A percentile compares a stretch with the other conserved stretches of the same genome.
Conservation (phyloP, 192 early-diverging fungal genomes). For the Gaertneriomyces sp. region DNA sequence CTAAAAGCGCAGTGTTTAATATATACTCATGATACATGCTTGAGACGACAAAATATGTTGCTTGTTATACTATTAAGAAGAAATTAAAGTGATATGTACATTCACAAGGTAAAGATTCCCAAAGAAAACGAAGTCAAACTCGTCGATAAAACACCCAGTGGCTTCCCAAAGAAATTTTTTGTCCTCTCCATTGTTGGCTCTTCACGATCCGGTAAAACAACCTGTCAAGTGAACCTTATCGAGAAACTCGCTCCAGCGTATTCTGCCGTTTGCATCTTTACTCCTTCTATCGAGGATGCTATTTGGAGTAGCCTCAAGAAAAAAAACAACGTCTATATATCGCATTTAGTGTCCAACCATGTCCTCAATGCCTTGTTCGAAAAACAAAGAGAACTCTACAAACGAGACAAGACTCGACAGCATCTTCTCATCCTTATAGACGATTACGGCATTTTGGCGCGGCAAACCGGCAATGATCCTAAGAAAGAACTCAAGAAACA, state of each 20-base stretch:
- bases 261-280: neutral
- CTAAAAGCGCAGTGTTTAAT: neutral
- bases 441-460: neutral
- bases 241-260: neutral
- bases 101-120: conserved; percentile 13
- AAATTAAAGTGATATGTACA: neutral
- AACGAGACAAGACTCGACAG: neutral
- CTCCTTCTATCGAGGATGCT: neutral
- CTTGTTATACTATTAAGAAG: neutral
- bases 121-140: neutral
- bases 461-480: neutral
- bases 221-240: neutral
- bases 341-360: neutral
- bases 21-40: neutral
- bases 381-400: conserved; percentile 4
- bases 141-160: neutral
- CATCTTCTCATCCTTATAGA: neutral
- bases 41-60: neutral
- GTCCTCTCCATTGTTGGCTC: neutral
- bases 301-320: neutral
- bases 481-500: neutral
- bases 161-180: conserved; percentile 1
- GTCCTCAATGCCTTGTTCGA: neutral
- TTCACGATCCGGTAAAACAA: conserved; percentile 8
- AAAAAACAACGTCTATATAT: neutral